Base-by-base conservation (phyloP, 495 filamentous ascomycete genomes). In the Penicillium steckii region DNA sequence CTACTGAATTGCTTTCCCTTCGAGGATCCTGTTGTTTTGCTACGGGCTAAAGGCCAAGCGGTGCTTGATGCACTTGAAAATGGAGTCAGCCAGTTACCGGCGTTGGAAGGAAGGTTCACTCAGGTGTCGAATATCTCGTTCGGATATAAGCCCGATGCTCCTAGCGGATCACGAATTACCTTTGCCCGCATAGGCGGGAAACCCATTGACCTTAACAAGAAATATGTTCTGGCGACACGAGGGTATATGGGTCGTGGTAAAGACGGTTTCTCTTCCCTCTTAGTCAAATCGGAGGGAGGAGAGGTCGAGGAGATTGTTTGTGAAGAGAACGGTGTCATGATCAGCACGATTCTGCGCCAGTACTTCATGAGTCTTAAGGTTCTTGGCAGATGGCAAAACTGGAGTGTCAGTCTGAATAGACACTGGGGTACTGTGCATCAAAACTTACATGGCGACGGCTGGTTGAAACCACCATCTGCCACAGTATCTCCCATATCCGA, bases 191-290 rank as follows among this genome's bases (percentile, higher is more conserved):
- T 95, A 26, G 78, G 71, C 19, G 80, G 75, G 1, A 67, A 77
- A 26, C 76, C 85, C 0, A 66, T 91, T 8, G 79, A 91, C 13
- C 58, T 73, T 4, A 69, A 82, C 9, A 78, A 71, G 37, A 66
- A 77, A 13, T 95, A 95, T 53, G 76, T 73, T 8, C 64, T 95
- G 1, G 82, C 84, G 21, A 96, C 91, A 0, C 72, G 91, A 13
- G 89, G 87, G 0, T 93, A 95, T 64, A 95, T 95, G 90, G 83
- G 73, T 4, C 83, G 87, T 9, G 91, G 91, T 9, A 95, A 93
- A 67, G 89, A 96, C 60, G 91, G 91, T 1, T 96, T 87, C 60
- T 70, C 76, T 1, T 87, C 86, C 18, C 77, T 96, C 8, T 76
- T 91, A 8, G 75, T 87, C 1, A 59, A 85, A 46, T 76, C 81